phyloP scores from a whole-genome alignment of 2,329 filamentous ascomycete species.

The Leptographium lundbergii region DNA sequence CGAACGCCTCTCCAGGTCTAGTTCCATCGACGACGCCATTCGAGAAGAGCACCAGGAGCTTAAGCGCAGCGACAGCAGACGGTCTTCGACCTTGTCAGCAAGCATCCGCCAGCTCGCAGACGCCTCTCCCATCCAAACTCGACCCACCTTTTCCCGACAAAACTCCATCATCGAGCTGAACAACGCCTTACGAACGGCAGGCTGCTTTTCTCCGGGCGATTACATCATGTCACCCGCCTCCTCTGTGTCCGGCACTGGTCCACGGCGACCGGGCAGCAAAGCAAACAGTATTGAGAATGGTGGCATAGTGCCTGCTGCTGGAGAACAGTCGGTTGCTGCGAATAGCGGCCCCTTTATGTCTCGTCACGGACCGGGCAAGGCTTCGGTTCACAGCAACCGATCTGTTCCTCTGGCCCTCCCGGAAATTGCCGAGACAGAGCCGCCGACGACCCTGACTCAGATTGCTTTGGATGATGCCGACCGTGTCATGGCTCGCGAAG shows the following conservation, averaged over 20 bases:
- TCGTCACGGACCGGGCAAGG: constrained; percentile 42
- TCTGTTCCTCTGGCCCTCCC: constrained; percentile 39
- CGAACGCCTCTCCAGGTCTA: constrained; percentile 60
- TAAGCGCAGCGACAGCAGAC: constrained; percentile 55
- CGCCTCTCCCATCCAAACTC: background rate
- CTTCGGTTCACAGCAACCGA: constrained; percentile 36
- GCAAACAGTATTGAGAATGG: background rate
- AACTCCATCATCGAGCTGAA: constrained; percentile 44
- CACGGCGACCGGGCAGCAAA: constrained; percentile 28
- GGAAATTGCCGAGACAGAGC: constrained; percentile 45
- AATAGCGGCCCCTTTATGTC: constrained; percentile 25
- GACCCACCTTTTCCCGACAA: constrained; percentile 17
- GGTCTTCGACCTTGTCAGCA: constrained; percentile 48
- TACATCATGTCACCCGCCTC: constrained; percentile 56
- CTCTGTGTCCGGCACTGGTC: constrained; percentile 44
- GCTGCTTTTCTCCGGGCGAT: constrained; percentile 57
- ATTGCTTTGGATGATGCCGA: constrained; percentile 43
- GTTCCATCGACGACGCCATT: constrained; percentile 68
- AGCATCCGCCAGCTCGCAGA: background rate
- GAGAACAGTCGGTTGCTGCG: background rate
- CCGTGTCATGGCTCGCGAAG: constrained; percentile 20
- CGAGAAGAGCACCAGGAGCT: constrained; percentile 58
- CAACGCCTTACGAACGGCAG: constrained; percentile 51
- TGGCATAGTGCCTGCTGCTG: background rate
- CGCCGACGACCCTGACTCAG: constrained; percentile 33